Conservation (phyloP, 73 alveolate genomes). For the Symbiodinium natans region DNA sequence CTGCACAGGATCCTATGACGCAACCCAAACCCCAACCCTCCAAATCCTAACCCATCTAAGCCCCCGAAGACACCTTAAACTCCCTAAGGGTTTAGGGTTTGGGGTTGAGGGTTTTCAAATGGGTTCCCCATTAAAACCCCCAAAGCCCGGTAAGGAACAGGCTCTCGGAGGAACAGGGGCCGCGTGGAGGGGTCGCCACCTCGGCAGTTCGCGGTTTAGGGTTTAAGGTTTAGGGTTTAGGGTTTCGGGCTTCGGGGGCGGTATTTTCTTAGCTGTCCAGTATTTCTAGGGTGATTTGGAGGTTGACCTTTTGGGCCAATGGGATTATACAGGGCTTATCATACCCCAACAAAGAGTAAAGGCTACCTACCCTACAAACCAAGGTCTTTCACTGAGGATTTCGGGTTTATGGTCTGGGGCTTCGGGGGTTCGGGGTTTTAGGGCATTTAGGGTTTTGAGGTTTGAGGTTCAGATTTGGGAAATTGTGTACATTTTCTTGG, state of each 20-base stretch:
- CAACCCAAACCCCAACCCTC: neutral
- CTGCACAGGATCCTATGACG: too few relatives aligned
- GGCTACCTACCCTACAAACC: too few relatives aligned
- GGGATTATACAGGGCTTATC: too few relatives aligned
- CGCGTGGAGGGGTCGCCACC: constrained; percentile 91
- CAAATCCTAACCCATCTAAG: neutral
- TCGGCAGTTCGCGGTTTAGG: neutral
- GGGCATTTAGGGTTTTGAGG: neutral
- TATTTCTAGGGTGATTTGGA: too few relatives aligned
- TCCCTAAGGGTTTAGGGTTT: too few relatives aligned
- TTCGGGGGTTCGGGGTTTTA: neutral
- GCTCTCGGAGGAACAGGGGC: constrained; percentile 90
- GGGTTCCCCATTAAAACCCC: neutral
- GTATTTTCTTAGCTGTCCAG: too few relatives aligned
- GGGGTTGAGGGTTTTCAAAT: too few relatives aligned
- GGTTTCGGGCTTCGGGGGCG: too few relatives aligned
- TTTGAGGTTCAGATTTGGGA: neutral
- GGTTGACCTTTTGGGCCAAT: too few relatives aligned
- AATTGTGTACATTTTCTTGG: neutral
- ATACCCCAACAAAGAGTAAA: too few relatives aligned
- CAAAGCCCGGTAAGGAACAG: neutral
- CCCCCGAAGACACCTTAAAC: neutral
- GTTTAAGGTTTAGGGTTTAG: too few relatives aligned
- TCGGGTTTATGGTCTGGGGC: neutral
- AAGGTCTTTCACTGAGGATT: too few relatives aligned